These are phyloP conservation scores for Botryococcus braunii DNA, from an alignment of 163 green algal species.

Conservation along the genomic window DNA sequence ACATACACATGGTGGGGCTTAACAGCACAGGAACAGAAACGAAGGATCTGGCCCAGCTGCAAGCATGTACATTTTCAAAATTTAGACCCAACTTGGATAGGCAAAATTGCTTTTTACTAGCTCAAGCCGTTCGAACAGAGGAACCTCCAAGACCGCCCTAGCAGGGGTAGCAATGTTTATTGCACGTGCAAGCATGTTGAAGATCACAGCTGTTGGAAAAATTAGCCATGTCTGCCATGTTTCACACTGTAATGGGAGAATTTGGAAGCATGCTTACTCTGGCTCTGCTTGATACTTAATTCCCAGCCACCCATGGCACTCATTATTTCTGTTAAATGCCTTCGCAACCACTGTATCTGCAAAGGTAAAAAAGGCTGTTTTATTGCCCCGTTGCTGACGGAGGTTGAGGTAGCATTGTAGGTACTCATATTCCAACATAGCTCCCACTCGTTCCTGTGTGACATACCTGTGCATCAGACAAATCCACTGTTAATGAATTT, in stretches of 20 bases:
- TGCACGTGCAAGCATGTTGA: not conserved
- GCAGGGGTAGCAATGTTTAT: no score
- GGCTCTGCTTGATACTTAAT: slow-evolving; percentile 33
- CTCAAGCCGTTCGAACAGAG: no score
- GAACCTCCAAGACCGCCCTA: no score
- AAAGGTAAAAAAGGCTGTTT: slow-evolving; percentile 45
- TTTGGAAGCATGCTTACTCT: slow-evolving; percentile 2
- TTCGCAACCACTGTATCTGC: slow-evolving; percentile 34
- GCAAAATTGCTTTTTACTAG: no score
- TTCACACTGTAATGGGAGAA: not conserved
- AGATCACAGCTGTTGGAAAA: no score
- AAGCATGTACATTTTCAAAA: no score
- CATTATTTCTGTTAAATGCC: slow-evolving; percentile 34
- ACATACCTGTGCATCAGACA: slow-evolving; percentile 31
- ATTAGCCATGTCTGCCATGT: not conserved
- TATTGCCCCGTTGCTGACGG: slow-evolving; percentile 25
- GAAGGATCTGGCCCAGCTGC: no score
- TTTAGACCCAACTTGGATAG: no score
- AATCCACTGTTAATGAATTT: not conserved
- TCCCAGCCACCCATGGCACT: slow-evolving; percentile 52
- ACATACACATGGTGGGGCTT: no score
- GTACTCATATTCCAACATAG: slow-evolving; percentile 45
- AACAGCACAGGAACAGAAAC: no score
- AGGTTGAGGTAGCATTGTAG: slow-evolving; percentile 28
- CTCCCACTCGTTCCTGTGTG: slow-evolving; percentile 32